Base-by-base conservation (phyloP, 129 eudicot genomes). In the Arctium minus region DNA sequence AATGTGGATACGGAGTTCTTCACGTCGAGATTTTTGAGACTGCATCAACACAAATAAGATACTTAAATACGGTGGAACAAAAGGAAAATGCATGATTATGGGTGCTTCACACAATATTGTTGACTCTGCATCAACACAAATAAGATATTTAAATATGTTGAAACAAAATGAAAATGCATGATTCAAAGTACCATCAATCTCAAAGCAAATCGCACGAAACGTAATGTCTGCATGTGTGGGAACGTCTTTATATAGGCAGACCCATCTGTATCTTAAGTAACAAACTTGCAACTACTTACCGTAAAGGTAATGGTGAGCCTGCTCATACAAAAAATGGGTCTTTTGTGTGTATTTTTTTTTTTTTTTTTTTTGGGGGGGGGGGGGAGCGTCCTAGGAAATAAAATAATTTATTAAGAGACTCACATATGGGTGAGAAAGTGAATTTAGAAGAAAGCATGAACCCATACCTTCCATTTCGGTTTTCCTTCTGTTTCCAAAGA, bases 21-120 rank as follows among this genome's bases (percentile, higher is more conserved):
- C 98, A 76, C 93, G 97, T 22, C 98, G 96, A 80, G 96, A 79
- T 86, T 89, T 94, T 84, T 94, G 98, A 84, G 83, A 89, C 98
- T 94, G 94, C 86, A 79, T 72, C 78, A 76, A 74, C 29, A 50
- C 3, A 70, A 31, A 76, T 7, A 75, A 36, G 65, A 65, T 69
- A 42, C 31, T n/a, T 68, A 40, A 30, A 17, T 27, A 68, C 5
- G 71, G 9, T 22, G 79, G 4, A 76, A 33, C 76, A 17, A 60
- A 65, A 70, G 80, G 36, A 53, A 35, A 70, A 75, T 46, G 75
- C 64, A 53, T 53, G 22, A 53, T 53, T 53, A 53, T 53, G 22
- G 64, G 96, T 89, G 91, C 98, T 84, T 94, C 98, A 75, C 92
- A 94, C 97, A 94, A 80, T 94, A 79, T 86, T 89, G 92, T 81